A percentile compares a stretch with the other conserved stretches of the same genome.
Evolutionary conservation across 805 yeast species (phyloP).

Genomic region (Zygoascus ofunaensis): DNA sequence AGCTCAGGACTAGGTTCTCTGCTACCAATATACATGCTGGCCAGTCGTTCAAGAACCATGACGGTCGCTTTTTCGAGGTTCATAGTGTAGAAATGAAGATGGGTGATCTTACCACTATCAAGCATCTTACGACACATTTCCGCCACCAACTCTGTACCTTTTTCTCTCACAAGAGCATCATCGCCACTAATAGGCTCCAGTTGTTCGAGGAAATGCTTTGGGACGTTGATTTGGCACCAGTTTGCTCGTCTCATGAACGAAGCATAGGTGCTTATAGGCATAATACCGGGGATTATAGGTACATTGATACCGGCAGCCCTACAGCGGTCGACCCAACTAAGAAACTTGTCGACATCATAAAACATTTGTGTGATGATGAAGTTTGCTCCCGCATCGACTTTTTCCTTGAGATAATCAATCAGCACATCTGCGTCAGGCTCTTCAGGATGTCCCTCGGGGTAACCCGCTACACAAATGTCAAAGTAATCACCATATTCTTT

Average conservation of each 20-base stretch:
- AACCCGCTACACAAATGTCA: constrained; percentile 93
- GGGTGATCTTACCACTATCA: constrained; percentile 55
- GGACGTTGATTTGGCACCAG: constrained; percentile 84
- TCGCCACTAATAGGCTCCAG: constrained; percentile 83
- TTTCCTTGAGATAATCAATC: constrained; percentile 63
- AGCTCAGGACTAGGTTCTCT: constrained; percentile 5
- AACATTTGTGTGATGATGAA: constrained; percentile 96
- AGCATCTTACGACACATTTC: constrained; percentile 72
- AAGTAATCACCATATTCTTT: constrained; percentile 76
- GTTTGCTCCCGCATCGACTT: constrained; percentile 89
- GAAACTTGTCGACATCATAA: constrained; percentile 81
- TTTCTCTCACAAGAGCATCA: constrained; percentile 76
- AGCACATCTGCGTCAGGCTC: constrained; percentile 49
- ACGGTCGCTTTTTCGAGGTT: constrained; percentile 85
- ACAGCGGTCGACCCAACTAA: constrained; percentile 68
- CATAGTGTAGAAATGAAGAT: constrained; percentile 95
- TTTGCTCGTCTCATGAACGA: constrained; percentile 87
- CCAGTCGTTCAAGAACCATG: constrained; percentile 71
- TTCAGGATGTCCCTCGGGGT: constrained; percentile 97
- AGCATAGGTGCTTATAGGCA: constrained; percentile 96
- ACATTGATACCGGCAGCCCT: constrained; percentile 64
- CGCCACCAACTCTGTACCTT: constrained; percentile 73
- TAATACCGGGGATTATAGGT: constrained; percentile 94
- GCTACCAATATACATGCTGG: not conserved
- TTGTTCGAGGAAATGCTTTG: constrained; percentile 56